Evolutionary conservation across 192 early-diverging fungal species (phyloP), one percentile per base, ranked within the genome.

Genomic region (Mortierella claussenii): DNA sequence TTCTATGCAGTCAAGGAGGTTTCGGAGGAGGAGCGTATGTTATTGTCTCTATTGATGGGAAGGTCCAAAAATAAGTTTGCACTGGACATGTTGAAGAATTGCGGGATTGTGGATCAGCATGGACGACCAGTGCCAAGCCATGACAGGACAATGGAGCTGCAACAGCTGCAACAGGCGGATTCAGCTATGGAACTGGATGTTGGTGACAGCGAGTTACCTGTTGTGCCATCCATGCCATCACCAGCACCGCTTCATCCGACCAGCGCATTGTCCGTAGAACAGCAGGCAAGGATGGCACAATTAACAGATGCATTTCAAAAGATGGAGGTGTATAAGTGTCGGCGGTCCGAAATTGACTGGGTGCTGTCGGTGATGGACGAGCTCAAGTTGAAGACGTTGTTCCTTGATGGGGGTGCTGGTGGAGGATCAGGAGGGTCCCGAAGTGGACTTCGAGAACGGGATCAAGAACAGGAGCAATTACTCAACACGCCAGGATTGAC

Each of bases 361-460:
- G 73, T 76, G 0, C 21, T 76, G 15, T 76, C 73, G n/a, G 65
- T 76, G 7, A 76, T 76, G 73, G 73, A 76, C 54, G 73, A 76
- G 40, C 53, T 76, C 18, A 76, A 76, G 32, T 26, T 67, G 33
- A 76, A 76, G 59, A 76, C 73, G 13, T 53, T 76, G 28, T 57
- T 60, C 31, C 36, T 75, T 30, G 70, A 75, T 53, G 50, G 62
- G 8, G 70, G 69, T 27, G 18, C 33, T 1, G 48, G 55, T 21
- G 56, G 61, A 44, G 61, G 55, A 1, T 47, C 48, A 30, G 69
- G 61, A 47, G 60, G 55, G 3, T 50, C 60, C 27, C 50, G 40
- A 4, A 26, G 23, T n/a, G 61, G 55, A 3, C 61, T 69, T 13
- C 58, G 57, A 20, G 68, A 65, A 5, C 47, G 57, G 2, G 61